These are phyloP conservation scores for Psilocybe cyanescens DNA, from an alignment of 768 basidiomycete species.

Conservation along the genomic window DNA sequence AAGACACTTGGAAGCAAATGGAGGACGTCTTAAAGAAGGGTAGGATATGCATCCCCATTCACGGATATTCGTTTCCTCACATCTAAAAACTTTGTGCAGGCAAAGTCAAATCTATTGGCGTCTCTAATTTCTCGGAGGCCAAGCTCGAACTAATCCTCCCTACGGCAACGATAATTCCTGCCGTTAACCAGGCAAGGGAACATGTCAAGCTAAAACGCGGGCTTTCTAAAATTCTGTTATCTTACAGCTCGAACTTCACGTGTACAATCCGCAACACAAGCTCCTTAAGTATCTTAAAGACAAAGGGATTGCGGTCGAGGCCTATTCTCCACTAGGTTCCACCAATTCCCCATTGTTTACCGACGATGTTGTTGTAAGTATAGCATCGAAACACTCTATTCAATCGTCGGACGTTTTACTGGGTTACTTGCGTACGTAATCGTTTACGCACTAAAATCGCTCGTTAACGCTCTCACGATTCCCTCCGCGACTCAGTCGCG, in stretches of 20 bases:
- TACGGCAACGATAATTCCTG: slow-evolving; percentile 68
- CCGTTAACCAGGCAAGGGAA: slow-evolving; percentile 66
- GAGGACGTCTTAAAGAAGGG: slow-evolving; percentile 73
- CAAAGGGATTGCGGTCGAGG: slow-evolving; percentile 72
- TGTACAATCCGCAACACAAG: slow-evolving; percentile 77
- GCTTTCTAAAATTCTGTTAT: slow-evolving; percentile 6
- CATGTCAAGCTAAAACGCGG: slow-evolving; percentile 1
- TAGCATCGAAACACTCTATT: slow-evolving; percentile 62
- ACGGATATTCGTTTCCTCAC: slow-evolving; percentile 8
- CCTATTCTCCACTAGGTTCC: slow-evolving; percentile 83
- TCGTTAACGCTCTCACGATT: slow-evolving; percentile 7
- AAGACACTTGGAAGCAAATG: slow-evolving; percentile 85
- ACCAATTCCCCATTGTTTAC: slow-evolving; percentile 64
- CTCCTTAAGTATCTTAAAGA: slow-evolving; percentile 63
- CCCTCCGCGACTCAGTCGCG: slow-evolving; percentile 43
- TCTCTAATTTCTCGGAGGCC: slow-evolving; percentile 74
- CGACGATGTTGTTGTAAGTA: slow-evolving; percentile 61
- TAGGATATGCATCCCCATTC: slow-evolving; percentile 19
- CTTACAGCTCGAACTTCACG: slow-evolving; percentile 70
- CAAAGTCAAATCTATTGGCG: slow-evolving; percentile 71
- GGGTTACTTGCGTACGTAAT: slow-evolving; percentile 60
- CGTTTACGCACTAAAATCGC: background rate
- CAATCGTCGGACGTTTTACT: slow-evolving; percentile 61
- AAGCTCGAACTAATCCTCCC: slow-evolving; percentile 74
- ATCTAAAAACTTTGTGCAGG: slow-evolving; percentile 37